These are phyloP conservation scores for Colletotrichum godetiae DNA, from an alignment of 2,329 filamentous ascomycete genomes.

Conservation along the genomic window DNA sequence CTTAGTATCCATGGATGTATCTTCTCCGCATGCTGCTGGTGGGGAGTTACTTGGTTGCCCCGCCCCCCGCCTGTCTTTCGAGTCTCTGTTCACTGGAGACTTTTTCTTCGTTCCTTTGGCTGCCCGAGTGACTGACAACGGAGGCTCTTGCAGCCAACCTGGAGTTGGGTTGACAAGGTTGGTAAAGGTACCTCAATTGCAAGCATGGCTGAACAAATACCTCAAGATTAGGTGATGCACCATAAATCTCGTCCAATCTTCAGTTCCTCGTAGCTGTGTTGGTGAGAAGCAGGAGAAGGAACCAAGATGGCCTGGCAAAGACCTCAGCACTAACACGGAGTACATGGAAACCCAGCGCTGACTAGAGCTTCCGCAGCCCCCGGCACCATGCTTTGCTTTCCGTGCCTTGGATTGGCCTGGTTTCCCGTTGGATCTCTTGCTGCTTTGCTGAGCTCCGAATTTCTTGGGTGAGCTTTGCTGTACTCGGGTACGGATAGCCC, in stretches of 20 bases:
- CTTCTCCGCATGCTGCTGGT: conserved; percentile 20
- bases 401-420: neutral
- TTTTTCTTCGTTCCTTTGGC: neutral
- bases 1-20: neutral
- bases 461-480: neutral
- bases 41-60: conserved; percentile 6
- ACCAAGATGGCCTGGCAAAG: neutral
- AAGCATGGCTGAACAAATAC: neutral
- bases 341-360: neutral
- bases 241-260: too few species aligned
- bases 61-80: neutral
- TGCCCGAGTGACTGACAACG: neutral
- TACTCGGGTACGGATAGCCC: neutral
- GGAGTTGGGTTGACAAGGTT: neutral
- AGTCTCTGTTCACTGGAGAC: neutral
- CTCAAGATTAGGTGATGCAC: too few species aligned
- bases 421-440: neutral
- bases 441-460: conserved; percentile 1
- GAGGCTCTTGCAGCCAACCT: conserved; percentile 7
- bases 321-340: neutral
- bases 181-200: neutral
- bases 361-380: conserved; percentile 3
- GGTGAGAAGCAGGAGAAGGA: neutral
- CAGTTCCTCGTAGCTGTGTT: neutral
- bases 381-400: neutral